Percentiles rank a stretch among this genome's conserved stretches.
These are phyloP conservation scores for Eimeria necatrix DNA, from an alignment of 169 alveolate species.

Conservation along the genomic window DNA sequence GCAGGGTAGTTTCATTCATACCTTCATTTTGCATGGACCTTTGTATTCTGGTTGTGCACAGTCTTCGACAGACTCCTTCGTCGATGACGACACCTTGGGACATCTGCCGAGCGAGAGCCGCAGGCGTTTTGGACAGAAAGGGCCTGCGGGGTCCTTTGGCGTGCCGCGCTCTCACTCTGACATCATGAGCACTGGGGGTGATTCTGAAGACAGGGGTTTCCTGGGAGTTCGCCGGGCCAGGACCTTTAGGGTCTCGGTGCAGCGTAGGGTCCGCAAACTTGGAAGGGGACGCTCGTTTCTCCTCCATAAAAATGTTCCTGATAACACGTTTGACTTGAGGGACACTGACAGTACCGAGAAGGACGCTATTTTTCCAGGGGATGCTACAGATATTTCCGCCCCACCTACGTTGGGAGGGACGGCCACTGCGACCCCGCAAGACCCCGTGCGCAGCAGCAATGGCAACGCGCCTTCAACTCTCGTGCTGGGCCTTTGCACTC, in stretches of 20 bases:
- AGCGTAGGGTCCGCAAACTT: not conserved
- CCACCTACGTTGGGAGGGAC: not conserved
- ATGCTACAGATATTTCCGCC: not conserved
- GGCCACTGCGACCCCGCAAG: not conserved
- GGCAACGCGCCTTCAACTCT: slow-evolving; percentile 54
- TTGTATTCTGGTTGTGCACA: not conserved
- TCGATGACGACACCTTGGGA: slow-evolving; percentile 34
- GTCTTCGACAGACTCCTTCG: slow-evolving; percentile 65
- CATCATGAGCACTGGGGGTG: not conserved
- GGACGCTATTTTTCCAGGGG: not conserved
- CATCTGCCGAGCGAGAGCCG: not conserved
- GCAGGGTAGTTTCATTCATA: too few species aligned
- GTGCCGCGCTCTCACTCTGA: not conserved
- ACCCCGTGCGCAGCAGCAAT: slow-evolving; percentile 44
- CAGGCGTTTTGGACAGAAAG: not conserved
- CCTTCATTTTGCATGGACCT: not conserved
- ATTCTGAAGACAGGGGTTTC: not conserved
- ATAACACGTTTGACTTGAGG: not conserved
- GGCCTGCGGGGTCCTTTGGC: slow-evolving; percentile 27
- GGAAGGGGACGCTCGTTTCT: slow-evolving; percentile 7
- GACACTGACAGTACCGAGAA: not conserved
- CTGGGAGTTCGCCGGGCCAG: not conserved
- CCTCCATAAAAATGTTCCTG: not conserved
- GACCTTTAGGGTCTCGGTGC: not conserved
- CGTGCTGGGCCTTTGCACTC: slow-evolving; percentile 88